Evolutionary conservation across 495 filamentous ascomycete species (phyloP).

Genomic region (Penicillium psychrofluorescens): DNA sequence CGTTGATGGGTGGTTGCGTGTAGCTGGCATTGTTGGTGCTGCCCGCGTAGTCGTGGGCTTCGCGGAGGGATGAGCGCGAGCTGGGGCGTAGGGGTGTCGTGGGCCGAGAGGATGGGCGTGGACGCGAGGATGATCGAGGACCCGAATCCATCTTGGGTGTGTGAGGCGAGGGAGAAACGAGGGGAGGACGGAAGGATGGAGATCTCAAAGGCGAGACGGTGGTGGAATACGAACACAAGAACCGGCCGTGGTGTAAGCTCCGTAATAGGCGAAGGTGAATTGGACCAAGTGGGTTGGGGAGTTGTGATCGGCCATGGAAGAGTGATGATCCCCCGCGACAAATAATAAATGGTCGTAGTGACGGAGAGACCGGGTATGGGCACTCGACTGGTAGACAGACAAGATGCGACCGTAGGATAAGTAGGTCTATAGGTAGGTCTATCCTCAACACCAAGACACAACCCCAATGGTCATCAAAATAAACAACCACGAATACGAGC

Average conservation of each 20-base stretch:
- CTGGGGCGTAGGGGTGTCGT: conserved; percentile 89
- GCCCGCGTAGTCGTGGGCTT: conserved; percentile 49
- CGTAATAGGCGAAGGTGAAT: not conserved
- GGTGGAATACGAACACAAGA: too few species aligned
- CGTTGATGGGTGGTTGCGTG: conserved; percentile 67
- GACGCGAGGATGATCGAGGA: conserved; percentile 34
- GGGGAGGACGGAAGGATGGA: not conserved
- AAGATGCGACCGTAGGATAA: too few species aligned
- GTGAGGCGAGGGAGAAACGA: not conserved
- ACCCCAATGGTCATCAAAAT: too few species aligned
- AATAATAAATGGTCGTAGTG: not conserved
- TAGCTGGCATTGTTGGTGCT: conserved; percentile 34
- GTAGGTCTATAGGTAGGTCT: too few species aligned
- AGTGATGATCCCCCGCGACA: not conserved
- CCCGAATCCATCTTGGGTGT: conserved; percentile 24
- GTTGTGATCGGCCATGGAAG: not conserved
- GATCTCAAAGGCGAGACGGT: too few species aligned
- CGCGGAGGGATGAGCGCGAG: conserved; percentile 80
- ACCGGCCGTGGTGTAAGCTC: too few species aligned
- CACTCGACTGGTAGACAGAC: too few species aligned
- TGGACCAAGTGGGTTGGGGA: not conserved
- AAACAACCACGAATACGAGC: too few species aligned
- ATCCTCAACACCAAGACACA: too few species aligned
- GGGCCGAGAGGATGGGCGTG: conserved; percentile 60
- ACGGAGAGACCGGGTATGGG: not conserved